Percentiles rank a stretch among this genome's conserved stretches.
phyloP scores from a whole-genome alignment of 2,329 filamentous ascomycete genomes.

The Diatrype stigma region DNA sequence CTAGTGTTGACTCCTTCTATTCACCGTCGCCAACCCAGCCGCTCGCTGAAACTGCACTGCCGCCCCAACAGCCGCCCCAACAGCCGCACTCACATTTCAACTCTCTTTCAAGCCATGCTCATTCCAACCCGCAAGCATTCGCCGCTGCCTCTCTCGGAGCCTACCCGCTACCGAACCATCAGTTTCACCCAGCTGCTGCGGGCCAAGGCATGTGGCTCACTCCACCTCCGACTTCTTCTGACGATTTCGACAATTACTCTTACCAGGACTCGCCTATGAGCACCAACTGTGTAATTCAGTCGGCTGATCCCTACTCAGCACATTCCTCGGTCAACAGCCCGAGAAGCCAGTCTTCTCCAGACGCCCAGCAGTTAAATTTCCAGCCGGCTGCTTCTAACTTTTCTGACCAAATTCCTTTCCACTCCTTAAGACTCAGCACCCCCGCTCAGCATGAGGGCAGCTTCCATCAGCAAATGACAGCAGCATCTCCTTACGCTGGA shows the following conservation, averaged over 20 bases:
- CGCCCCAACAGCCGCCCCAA: conserved; percentile 7
- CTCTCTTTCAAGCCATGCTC: conserved; percentile 2
- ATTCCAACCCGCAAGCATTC: background rate
- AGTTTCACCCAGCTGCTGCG: conserved; percentile 18
- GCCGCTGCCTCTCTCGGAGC: conserved; percentile 2
- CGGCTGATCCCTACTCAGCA: conserved; percentile 4
- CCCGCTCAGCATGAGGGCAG: conserved; percentile 10
- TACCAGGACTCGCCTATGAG: conserved; percentile 29
- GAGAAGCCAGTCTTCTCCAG: conserved; percentile 23
- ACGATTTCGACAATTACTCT: conserved; percentile 35
- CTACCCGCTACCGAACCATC: conserved; percentile 10
- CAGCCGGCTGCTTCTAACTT: conserved; percentile 10
- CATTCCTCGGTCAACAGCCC: conserved; percentile 22
- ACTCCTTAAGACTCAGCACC: conserved; percentile 4
- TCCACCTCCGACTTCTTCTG: conserved; percentile 30
- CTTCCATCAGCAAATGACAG: conserved; percentile 8
- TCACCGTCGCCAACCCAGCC: conserved; percentile 15
- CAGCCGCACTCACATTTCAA: background rate
- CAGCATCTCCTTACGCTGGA: conserved; percentile 1
- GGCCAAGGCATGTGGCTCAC: conserved; percentile 29
- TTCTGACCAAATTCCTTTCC: conserved; percentile 4
- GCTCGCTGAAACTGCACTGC: conserved; percentile 11
- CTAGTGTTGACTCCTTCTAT: conserved; percentile 9
- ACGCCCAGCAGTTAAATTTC: conserved; percentile 11
- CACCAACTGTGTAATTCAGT: conserved; percentile 5